These are phyloP conservation scores for Chalciporus piperatus DNA, from an alignment of 768 basidiomycete genomes.

Conservation along the genomic window DNA sequence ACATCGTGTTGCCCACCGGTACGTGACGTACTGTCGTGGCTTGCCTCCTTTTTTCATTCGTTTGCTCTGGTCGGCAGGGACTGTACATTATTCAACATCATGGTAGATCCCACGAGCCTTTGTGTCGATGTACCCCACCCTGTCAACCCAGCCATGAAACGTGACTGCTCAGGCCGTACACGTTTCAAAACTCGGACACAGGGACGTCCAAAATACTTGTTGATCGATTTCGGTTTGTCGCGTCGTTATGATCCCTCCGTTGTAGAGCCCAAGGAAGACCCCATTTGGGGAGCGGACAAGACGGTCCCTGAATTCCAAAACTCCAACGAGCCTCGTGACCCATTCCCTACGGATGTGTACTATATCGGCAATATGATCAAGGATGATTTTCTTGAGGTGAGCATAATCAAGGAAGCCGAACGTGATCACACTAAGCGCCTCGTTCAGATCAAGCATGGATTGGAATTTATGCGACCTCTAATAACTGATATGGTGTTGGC, in stretches of 20 bases:
- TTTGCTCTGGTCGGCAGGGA: conserved; percentile 17
- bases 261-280: conserved; percentile 22
- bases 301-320: conserved; percentile 39
- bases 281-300: conserved; percentile 41
- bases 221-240: conserved; percentile 39
- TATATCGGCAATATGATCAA: conserved; percentile 39
- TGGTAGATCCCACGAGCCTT: conserved; percentile 30
- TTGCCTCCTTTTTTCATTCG: no score
- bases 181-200: conserved; percentile 30
- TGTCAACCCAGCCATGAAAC: neutral
- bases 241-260: conserved; percentile 27
- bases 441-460: no score
- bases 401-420: no score
- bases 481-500: no score
- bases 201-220: conserved; percentile 29
- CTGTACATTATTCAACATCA: conserved; percentile 32
- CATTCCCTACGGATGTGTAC: conserved; percentile 45
- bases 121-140: conserved; percentile 30
- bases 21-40: conserved; percentile 1
- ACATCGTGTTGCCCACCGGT: conserved; percentile 36
- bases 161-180: conserved; percentile 15
- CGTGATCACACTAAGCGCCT: no score
- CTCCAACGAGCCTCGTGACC: conserved; percentile 26
- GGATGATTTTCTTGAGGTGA: conserved; percentile 33
- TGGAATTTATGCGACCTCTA: no score